Conservation (phyloP, 495 filamentous ascomycete species). For the Pyrenula aspistea region DNA sequence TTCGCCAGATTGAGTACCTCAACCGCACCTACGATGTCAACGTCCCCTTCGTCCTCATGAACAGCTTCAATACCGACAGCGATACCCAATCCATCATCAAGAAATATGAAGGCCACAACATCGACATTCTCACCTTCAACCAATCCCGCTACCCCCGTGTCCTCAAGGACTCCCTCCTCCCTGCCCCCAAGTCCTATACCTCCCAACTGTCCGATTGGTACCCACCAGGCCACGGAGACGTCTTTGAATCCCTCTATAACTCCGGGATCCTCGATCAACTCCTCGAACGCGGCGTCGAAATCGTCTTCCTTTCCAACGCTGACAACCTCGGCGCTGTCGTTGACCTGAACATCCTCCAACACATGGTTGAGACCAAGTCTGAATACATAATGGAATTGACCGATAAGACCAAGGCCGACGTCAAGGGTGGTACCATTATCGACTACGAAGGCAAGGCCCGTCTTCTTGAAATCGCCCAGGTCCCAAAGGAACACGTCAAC, state of each 20-base stretch:
- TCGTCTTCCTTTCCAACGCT: constrained; percentile 97
- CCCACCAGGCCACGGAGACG: constrained; percentile 96
- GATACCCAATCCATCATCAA: constrained; percentile 99
- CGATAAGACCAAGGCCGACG: constrained; percentile 99
- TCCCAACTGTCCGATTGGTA: constrained; percentile 96
- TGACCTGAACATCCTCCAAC: constrained; percentile 92
- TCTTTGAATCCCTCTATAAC: constrained; percentile 99
- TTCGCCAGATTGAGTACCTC: constrained; percentile 97
- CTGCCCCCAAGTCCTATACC: constrained; percentile 81
- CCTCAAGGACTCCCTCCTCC: constrained; percentile 93
- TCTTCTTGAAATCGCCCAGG: constrained; percentile 96
- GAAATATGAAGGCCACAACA: constrained; percentile 99
- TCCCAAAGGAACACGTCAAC: constrained; percentile 99
- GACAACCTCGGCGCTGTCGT: constrained; percentile 98
- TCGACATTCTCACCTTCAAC: constrained; percentile 99
- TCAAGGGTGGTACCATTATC: constrained; percentile 99
- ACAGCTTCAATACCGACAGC: constrained; percentile 99
- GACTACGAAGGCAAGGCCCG: constrained; percentile 95
- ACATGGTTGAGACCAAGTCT: constrained; percentile 91
- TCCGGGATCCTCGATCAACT: constrained; percentile 96
- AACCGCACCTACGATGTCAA: constrained; percentile 97
- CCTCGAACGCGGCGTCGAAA: constrained; percentile 85
- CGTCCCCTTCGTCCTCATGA: constrained; percentile 98
- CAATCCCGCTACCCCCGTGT: constrained; percentile 97
- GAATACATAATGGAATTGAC: constrained; percentile 99